Base-by-base conservation (phyloP, 768 basidiomycete species). In the Nidularia pulvinata region DNA sequence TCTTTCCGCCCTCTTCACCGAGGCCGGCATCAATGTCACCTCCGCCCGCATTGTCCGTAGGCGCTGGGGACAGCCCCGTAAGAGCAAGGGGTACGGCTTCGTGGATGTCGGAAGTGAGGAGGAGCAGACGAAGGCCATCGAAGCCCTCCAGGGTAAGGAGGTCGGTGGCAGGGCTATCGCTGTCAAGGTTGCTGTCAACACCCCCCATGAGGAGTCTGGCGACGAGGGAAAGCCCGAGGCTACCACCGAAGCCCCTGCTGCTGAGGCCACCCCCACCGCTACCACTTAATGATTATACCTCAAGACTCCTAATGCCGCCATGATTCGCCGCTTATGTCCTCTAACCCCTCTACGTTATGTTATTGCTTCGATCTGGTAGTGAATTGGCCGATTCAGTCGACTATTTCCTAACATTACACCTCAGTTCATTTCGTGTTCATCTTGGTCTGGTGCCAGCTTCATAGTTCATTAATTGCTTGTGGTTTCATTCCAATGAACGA, bases 61-160 rank as follows among this genome's bases (percentile, higher is more conserved):
- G 65, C 85, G 87, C 63, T 93, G 84, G 81, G 93, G 92, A 3
- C 82, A 84, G 43, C 88, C 89, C 65, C 83, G 89, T 69, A 90
- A 85, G 72, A 93, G 90, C 81, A 96, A 96, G 74, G 96, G 96
- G 53, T 98, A 95, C 70, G 96, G 94, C 50, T 99, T 99, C 65
- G 96, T 99, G 66, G 95, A 98, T 62, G 93, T 97, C 57, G 93
- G 90, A 56, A 76, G 77, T 60, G 88, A 94, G 71, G 90, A 85
- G 61, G 86, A 95, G 72, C 96, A 99, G 77, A 70, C 87, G 69
- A 93, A 94, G 77, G 96, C 94, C 50, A 89, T 99, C 57, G 85
- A 84, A 53, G 84, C 84, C 59, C 81, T 95, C 57, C 81, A 95
- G 61, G 94, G 92, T 68, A 93, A 92, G 70, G 89, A 96, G 57